These are phyloP conservation scores for Pyrus communis DNA, from an alignment of 306 rosid species.

Conservation along the genomic window DNA sequence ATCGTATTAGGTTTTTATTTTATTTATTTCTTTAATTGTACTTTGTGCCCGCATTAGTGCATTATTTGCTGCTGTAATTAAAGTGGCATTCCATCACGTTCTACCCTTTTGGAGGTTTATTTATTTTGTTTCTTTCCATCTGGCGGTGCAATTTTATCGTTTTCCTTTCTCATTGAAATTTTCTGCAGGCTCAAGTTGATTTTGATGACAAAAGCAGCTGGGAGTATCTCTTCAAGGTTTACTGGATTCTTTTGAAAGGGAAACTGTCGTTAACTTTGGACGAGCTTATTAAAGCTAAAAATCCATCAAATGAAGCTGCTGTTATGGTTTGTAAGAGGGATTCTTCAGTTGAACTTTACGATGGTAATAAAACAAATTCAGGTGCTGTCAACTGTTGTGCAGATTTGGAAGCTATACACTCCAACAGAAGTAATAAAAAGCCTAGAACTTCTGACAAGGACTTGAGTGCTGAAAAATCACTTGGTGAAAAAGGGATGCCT, in stretches of 20 bases:
- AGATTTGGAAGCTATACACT: slow-evolving; percentile 40
- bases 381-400: slow-evolving; percentile 46
- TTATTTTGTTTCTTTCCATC: neutral
- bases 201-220: slow-evolving; percentile 95
- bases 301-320: slow-evolving; percentile 47
- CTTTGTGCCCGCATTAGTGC: neutral
- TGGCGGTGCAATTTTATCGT: neutral
- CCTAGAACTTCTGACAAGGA: slow-evolving; percentile 20
- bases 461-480: slow-evolving; percentile 27
- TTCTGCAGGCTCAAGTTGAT: slow-evolving; percentile 63
- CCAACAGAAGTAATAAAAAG: slow-evolving; percentile 35
- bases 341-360: slow-evolving; percentile 28
- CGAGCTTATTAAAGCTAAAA: slow-evolving; percentile 69
- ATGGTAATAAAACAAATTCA: slow-evolving; percentile 39
- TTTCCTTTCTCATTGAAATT: slow-evolving; percentile 1
- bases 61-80: slow-evolving; percentile 10
- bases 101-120: neutral
- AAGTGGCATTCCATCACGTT: neutral
- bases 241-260: slow-evolving; percentile 72
- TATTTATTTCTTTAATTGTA: neutral
- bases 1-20: neutral
- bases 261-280: slow-evolving; percentile 70
- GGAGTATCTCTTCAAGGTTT: slow-evolving; percentile 99
- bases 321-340: slow-evolving; percentile 34
- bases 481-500: slow-evolving; percentile 25